Evolutionary conservation across 2,329 filamentous ascomycete genomes (phyloP).

Genomic region (Trichoderma pleuroti): DNA sequence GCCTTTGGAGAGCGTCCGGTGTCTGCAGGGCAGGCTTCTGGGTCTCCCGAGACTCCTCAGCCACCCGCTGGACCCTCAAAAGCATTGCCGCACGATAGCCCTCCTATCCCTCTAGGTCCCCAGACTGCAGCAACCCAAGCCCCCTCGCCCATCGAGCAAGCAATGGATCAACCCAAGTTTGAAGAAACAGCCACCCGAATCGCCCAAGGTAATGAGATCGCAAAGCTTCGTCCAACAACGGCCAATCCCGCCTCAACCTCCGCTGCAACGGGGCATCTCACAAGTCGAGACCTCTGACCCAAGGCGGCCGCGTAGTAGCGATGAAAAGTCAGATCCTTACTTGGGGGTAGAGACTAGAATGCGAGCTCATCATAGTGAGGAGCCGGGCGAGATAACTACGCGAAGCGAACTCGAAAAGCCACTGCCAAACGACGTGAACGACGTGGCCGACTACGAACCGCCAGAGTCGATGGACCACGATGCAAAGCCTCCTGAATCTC

Average conservation of each 20-base stretch:
- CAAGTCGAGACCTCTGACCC: slow-evolving; percentile 38
- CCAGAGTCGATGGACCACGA: slow-evolving; percentile 8
- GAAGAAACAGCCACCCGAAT: slow-evolving; percentile 49
- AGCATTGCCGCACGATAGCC: slow-evolving; percentile 38
- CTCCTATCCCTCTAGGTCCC: slow-evolving; percentile 53
- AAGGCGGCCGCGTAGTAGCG: slow-evolving; percentile 51
- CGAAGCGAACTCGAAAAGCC: slow-evolving; percentile 40
- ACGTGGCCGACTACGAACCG: slow-evolving; percentile 19
- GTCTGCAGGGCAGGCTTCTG: slow-evolving; percentile 39
- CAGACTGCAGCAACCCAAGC: slow-evolving; percentile 48
- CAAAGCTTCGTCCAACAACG: slow-evolving; percentile 47
- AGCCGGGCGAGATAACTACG: slow-evolving; percentile 45
- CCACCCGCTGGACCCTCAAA: slow-evolving; percentile 44
- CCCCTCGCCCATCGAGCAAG: slow-evolving; percentile 51
- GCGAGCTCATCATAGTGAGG: slow-evolving; percentile 42
- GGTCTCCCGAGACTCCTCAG: slow-evolving; percentile 32
- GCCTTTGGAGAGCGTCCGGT: slow-evolving; percentile 50
- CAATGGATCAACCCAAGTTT: slow-evolving; percentile 57
- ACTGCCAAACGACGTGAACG: background rate
- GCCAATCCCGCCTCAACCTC: slow-evolving; percentile 33
- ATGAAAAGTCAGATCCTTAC: slow-evolving; percentile 46
- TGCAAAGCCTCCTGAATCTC: background rate
- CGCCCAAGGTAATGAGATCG: slow-evolving; percentile 49
- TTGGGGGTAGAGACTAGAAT: slow-evolving; percentile 35
- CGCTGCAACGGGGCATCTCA: slow-evolving; percentile 31